Evolutionary conservation across 306 rosid species (phyloP).

Genomic region (Mimosa pudica): DNA sequence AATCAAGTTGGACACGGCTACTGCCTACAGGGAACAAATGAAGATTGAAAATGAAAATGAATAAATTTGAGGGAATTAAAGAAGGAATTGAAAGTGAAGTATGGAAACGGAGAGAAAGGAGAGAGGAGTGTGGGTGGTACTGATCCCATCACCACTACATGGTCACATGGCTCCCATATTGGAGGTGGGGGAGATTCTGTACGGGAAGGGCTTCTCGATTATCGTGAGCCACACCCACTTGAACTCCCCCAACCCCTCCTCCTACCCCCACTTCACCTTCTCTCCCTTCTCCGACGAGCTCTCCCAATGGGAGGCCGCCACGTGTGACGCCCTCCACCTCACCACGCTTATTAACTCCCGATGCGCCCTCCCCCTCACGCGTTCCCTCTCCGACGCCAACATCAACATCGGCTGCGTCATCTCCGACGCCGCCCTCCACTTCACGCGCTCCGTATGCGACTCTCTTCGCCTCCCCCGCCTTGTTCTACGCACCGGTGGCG

Average conservation of each 20-base stretch:
- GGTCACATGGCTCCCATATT: background rate
- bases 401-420: background rate
- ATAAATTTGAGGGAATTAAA: too few species aligned
- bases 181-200: background rate
- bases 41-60: too few species aligned
- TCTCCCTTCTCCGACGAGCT: background rate
- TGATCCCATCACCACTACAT: background rate
- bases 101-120: background rate
- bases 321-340: background rate
- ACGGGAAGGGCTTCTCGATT: background rate
- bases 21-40: too few species aligned
- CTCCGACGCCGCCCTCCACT: conserved; percentile 1
- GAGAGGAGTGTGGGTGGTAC: background rate
- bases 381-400: background rate
- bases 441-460: background rate
- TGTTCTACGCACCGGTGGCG: background rate
- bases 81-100: too few species aligned
- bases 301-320: background rate
- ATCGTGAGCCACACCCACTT: background rate
- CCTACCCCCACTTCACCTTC: background rate
- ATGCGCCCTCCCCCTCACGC: background rate
- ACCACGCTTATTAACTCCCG: background rate
- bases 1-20: background rate
- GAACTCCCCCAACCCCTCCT: background rate
- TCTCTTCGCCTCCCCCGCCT: background rate